Conservation (phyloP, 164 flowering plant genomes). For the Stephania cephalantha region DNA sequence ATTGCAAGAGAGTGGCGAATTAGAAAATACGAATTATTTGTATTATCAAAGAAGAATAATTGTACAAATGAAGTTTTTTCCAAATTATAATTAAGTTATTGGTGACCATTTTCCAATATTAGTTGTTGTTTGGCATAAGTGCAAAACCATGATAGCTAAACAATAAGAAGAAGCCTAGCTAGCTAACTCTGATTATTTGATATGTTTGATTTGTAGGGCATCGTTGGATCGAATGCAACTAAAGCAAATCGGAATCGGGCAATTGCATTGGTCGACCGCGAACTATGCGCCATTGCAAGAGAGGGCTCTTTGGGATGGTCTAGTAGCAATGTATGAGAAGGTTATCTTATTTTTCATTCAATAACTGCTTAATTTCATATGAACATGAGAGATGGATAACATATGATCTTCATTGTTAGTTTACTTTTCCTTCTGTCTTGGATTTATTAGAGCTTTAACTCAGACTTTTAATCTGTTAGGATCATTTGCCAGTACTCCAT, state of each 20-base stretch:
- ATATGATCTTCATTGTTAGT: neutral
- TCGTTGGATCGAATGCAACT: slow-evolving; percentile 73
- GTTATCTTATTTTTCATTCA: slow-evolving; percentile 32
- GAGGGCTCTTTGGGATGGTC: slow-evolving; percentile 92
- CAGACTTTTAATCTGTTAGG: neutral
- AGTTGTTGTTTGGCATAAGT: too few relatives aligned
- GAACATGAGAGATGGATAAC: too few relatives aligned
- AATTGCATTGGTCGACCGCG: slow-evolving; percentile 95
- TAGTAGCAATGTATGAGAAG: slow-evolving; percentile 99
- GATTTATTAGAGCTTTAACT: neutral
- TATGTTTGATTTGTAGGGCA: slow-evolving; percentile 35
- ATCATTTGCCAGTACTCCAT: neutral
- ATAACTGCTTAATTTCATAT: neutral
- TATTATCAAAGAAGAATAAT: too few relatives aligned
- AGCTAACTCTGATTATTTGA: too few relatives aligned
- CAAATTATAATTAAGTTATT: too few relatives aligned
- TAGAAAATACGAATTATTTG: too few relatives aligned
- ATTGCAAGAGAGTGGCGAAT: too few relatives aligned
- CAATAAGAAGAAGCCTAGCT: too few relatives aligned
- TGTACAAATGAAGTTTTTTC: too few relatives aligned
- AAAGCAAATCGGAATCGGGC: slow-evolving; percentile 86
- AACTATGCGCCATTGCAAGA: slow-evolving; percentile 94
- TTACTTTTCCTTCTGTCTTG: neutral
- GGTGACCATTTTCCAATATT: too few relatives aligned
- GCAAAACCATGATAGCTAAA: too few relatives aligned